phyloP scores from a whole-genome alignment of 1,139 yeast species.

The Citeromyces siamensis region DNA sequence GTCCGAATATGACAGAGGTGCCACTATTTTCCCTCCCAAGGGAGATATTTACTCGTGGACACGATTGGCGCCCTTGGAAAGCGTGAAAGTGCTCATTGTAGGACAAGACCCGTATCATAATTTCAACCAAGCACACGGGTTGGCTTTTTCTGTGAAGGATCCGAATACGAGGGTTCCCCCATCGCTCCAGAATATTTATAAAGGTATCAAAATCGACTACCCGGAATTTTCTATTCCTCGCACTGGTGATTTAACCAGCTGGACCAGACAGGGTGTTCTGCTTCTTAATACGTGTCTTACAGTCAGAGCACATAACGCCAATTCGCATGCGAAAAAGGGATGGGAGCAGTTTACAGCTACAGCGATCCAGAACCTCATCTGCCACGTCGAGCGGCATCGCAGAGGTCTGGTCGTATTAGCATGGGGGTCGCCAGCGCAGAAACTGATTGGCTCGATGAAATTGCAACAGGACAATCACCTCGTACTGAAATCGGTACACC shows the following conservation, averaged over 20 bases:
- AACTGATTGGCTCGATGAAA: constrained; percentile 34
- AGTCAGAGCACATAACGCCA: constrained; percentile 88
- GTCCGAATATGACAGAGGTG: constrained; percentile 20
- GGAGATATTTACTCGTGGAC: constrained; percentile 90
- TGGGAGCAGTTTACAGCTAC: constrained; percentile 88
- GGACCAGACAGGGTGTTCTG: constrained; percentile 88
- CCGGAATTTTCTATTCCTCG: constrained; percentile 55
- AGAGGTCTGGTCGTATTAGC: constrained; percentile 68
- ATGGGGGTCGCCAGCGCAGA: constrained; percentile 94
- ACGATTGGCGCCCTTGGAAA: constrained; percentile 63
- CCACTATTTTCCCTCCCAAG: constrained; percentile 61
- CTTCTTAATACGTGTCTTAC: constrained; percentile 83
- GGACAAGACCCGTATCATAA: constrained; percentile 99
- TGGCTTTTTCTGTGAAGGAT: constrained; percentile 82
- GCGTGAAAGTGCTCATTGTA: constrained; percentile 65
- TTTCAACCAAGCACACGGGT: constrained; percentile 87
- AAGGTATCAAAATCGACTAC: constrained; percentile 60
- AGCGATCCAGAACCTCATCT: constrained; percentile 41
- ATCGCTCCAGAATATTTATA: constrained; percentile 77
- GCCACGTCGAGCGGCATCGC: constrained; percentile 18
- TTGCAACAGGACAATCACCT: constrained; percentile 22
- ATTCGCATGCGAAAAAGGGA: constrained; percentile 82
- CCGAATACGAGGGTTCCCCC: constrained; percentile 84
- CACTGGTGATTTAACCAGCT: constrained; percentile 58
- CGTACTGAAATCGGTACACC: constrained; percentile 74